These are phyloP conservation scores for Ceratocystis cubensis DNA, from an alignment of 2,329 filamentous ascomycete genomes.

Conservation along the genomic window DNA sequence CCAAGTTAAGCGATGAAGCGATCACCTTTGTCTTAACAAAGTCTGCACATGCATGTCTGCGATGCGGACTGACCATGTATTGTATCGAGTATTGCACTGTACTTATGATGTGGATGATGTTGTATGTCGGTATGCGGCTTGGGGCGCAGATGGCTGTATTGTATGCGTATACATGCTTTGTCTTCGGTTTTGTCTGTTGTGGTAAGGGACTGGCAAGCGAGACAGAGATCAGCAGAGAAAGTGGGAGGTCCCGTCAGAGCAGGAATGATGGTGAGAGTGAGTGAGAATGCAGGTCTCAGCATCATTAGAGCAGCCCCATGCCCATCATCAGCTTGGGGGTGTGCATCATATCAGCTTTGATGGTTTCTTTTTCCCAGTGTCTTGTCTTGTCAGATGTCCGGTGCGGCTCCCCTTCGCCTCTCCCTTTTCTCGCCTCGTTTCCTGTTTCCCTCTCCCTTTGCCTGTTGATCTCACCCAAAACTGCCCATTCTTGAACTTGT, in stretches of 20 bases:
- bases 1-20: constrained; percentile 8
- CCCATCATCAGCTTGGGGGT: not conserved
- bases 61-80: not conserved
- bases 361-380: not conserved
- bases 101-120: not conserved
- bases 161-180: not conserved
- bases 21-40: not conserved
- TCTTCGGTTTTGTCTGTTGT: not conserved
- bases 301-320: not conserved
- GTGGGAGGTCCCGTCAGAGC: not conserved
- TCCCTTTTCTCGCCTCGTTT: not conserved
- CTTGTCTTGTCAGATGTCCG: not conserved
- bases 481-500: not conserved
- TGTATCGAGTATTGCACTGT: not conserved
- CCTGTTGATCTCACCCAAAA: not conserved
- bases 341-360: not conserved
- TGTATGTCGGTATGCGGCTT: not conserved
- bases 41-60: not conserved
- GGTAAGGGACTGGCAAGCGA: constrained; percentile 1
- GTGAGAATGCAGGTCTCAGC: constrained; percentile 9
- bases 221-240: not conserved
- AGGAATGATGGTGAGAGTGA: not conserved
- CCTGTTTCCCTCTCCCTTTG: not conserved
- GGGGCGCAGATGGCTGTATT: not conserved
- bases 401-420: not conserved